Conservation (phyloP, 1,139 yeast genomes). For the Yarrowia galli region DNA sequence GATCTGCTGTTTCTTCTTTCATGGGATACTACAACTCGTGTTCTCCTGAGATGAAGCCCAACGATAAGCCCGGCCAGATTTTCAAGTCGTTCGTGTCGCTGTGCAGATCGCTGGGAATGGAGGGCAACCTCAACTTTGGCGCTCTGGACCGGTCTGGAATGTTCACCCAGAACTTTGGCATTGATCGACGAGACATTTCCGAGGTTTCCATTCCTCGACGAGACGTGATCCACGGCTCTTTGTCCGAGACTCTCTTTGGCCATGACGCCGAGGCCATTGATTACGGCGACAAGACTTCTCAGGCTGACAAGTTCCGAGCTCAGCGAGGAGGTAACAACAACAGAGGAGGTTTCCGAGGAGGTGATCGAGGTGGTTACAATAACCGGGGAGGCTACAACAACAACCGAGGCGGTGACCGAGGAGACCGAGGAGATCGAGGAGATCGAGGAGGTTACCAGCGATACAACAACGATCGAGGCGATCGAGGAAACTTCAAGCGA, state of each 20-base stretch:
- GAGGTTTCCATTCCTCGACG: conserved; percentile 2
- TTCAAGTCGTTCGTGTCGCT: conserved; percentile 15
- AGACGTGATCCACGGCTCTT: background rate
- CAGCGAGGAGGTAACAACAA: background rate
- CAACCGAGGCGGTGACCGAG: background rate
- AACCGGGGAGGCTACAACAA: background rate
- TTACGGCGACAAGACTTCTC: background rate
- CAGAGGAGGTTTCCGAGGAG: background rate
- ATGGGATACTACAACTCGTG: conserved; percentile 35
- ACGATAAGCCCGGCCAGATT: conserved; percentile 1
- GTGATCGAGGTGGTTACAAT: background rate
- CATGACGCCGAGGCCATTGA: conserved; percentile 3
- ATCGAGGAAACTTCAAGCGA: background rate
- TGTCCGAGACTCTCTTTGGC: conserved; percentile 16
- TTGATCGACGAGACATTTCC: background rate
- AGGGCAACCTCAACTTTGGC: conserved; percentile 15
- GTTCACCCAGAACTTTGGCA: conserved; percentile 14
- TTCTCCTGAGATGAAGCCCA: conserved; percentile 37
- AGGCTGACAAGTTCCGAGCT: background rate
- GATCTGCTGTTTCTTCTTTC: background rate
- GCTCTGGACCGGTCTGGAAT: conserved; percentile 1
- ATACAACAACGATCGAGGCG: background rate
- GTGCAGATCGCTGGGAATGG: conserved; percentile 15
- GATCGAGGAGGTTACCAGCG: background rate
- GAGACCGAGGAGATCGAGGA: conserved; percentile 3